Conservation (phyloP, 768 basidiomycete species). For the Amanita muscaria region DNA sequence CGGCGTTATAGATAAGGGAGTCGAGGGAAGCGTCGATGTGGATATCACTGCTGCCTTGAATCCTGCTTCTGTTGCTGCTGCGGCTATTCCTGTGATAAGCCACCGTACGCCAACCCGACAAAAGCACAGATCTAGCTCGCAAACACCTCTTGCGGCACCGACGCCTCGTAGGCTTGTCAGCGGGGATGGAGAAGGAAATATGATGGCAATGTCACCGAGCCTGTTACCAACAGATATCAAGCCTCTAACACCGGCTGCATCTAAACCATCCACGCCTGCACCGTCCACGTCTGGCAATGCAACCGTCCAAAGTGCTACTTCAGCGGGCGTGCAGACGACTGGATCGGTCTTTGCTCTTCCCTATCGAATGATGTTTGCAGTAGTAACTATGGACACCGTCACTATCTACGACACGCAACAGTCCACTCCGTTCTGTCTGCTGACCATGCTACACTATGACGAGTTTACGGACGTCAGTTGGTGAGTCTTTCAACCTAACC, state of each 20-base stretch:
- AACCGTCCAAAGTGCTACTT: slow-evolving; percentile 8
- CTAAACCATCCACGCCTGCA: slow-evolving; percentile 44
- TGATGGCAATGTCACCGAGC: slow-evolving; percentile 10
- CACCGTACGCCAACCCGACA: slow-evolving; percentile 27
- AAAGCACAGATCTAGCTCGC: slow-evolving; percentile 8
- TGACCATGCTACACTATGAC: slow-evolving; percentile 93
- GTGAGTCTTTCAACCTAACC: slow-evolving; percentile 38
- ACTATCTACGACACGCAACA: slow-evolving; percentile 97
- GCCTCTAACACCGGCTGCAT: slow-evolving; percentile 54
- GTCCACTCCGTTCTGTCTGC: slow-evolving; percentile 79
- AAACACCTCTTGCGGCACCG: slow-evolving; percentile 34
- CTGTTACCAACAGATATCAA: slow-evolving; percentile 43
- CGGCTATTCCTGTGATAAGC: slow-evolving; percentile 5
- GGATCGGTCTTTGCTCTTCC: slow-evolving; percentile 81
- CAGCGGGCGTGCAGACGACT: slow-evolving; percentile 17
- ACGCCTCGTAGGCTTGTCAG: slow-evolving; percentile 32
- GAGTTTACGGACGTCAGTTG: slow-evolving; percentile 96
- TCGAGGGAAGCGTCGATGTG: slow-evolving; percentile 51
- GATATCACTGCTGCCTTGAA: slow-evolving; percentile 40
- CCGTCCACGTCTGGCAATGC: slow-evolving; percentile 15
- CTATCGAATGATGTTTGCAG: slow-evolving; percentile 91
- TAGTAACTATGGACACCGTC: slow-evolving; percentile 93
- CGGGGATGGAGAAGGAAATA: slow-evolving; percentile 13
- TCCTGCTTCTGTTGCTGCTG: slow-evolving; percentile 4
- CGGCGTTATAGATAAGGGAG: slow-evolving; percentile 46